Conservation (phyloP, 495 filamentous ascomycete species). For the Staphylotrichum tortipilum region DNA sequence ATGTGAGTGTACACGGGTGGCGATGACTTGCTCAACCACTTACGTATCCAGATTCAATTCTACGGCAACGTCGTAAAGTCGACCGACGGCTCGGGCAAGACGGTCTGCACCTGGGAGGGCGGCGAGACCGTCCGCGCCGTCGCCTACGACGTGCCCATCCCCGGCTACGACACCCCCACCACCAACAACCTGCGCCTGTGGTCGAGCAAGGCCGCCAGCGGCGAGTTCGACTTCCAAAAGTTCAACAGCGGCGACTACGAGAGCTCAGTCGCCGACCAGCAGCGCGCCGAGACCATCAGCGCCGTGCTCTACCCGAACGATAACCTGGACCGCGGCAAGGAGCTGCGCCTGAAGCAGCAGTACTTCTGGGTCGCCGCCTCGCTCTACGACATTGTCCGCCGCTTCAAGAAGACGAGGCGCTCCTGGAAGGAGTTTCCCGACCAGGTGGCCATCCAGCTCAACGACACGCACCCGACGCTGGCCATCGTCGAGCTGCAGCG, state of each 20-base stretch:
- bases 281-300: constrained; percentile 93
- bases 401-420: constrained; percentile 94
- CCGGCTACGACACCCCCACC: constrained; percentile 78
- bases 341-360: constrained; percentile 95
- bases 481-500: constrained; percentile 92
- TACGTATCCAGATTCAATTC: constrained; percentile 89
- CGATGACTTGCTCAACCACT: too few species aligned
- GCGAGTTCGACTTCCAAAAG: constrained; percentile 98
- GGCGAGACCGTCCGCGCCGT: constrained; percentile 90
- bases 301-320: constrained; percentile 97
- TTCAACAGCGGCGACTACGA: constrained; percentile 99
- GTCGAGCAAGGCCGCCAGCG: constrained; percentile 93
- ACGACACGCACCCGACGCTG: constrained; percentile 94
- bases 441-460: constrained; percentile 93
- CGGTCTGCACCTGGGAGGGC: constrained; percentile 68
- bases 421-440: constrained; percentile 88
- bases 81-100: constrained; percentile 68
- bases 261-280: constrained; percentile 90
- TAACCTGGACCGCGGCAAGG: constrained; percentile 91
- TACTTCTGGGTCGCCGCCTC: constrained; percentile 99
- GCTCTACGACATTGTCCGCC: constrained; percentile 86
- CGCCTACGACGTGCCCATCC: constrained; percentile 92
- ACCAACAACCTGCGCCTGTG: constrained; percentile 95
- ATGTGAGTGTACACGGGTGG: too few species aligned
- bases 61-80: constrained; percentile 71